Base-by-base conservation (phyloP, 768 basidiomycete species). In the Lactarius indigo region DNA sequence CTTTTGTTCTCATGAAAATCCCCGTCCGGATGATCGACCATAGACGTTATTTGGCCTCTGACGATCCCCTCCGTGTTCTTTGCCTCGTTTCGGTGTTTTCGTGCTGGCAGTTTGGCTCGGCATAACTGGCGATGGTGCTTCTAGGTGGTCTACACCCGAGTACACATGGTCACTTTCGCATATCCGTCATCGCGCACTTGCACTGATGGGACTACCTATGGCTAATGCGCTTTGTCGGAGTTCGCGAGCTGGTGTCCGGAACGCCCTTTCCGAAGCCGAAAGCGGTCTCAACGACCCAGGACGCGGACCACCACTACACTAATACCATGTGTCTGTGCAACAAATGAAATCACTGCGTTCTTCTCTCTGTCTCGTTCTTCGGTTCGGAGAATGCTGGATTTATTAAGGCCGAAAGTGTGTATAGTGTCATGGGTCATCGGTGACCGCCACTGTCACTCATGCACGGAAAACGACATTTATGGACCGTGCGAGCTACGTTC, bases 381-480 rank as follows among this genome's bases (percentile, higher is more conserved):
- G 59, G 64, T 23, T 50, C 23, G 26, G 47, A 7, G 17, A 47
- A 61, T 33, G 42, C 18, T 42, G 28, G 35, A 30, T 15, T 9
- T 26, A 52, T 52, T 28, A 44, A 52, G 28, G 8, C 41, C 31
- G 18, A 26, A 18, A 30, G 55, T 28, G 55, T 20, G 20, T 50
- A 28, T 8, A 30, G 23, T 30, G 41, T 39, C 37, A 30, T 5
- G 13, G 50, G 41, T 39, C 37, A 30, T 5, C 5, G 50, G 52
- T 2, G 55, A 63, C 39, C 12, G 23, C 50, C 50, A 28, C 23
- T 35, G 8, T 12, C 37, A 52, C n/a, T 33, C 50, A 65, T n/a
- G 30, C 61, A 66, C 62, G 61, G 65, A 66, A 66, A 56, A 62
- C 31, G 28, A 30, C 35, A 39, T 39, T 26, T 18, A 26, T 42